These are phyloP conservation scores for Wilhelminamyces savonicus DNA, from an alignment of 805 yeast genomes.

Conservation along the genomic window DNA sequence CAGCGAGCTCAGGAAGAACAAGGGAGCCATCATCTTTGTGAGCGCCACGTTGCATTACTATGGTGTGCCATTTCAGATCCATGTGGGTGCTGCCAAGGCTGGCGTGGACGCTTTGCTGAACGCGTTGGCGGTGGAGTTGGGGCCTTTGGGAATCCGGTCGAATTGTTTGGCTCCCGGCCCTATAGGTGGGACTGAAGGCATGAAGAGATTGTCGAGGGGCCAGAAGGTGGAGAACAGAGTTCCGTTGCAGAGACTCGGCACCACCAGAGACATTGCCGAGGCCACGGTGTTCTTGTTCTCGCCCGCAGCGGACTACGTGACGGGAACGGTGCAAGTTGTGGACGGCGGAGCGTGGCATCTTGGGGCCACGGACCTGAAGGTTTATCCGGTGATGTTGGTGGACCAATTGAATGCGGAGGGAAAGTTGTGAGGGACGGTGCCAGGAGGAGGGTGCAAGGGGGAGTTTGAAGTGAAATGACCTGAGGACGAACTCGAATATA, in stretches of 20 bases:
- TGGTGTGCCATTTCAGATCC: conserved; percentile 34
- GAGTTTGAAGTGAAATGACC: too few species aligned
- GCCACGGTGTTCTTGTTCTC: conserved; percentile 22
- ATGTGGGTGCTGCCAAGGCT: conserved; percentile 26
- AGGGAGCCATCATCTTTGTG: conserved; percentile 32
- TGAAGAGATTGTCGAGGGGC: conserved; percentile 16
- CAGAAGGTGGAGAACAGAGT: conserved; percentile 8
- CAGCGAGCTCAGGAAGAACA: conserved; percentile 29
- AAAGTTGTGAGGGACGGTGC: too few species aligned
- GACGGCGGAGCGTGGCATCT: conserved; percentile 24
- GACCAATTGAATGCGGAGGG: conserved; percentile 8
- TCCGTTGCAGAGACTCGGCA: conserved; percentile 20
- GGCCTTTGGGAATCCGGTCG: conserved; percentile 22
- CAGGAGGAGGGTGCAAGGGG: too few species aligned
- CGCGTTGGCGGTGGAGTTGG: conserved; percentile 24
- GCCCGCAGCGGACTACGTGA: conserved; percentile 19
- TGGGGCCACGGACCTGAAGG: conserved; percentile 11
- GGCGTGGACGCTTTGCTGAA: conserved; percentile 24
- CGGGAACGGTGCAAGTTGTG: conserved; percentile 20
- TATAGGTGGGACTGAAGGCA: conserved; percentile 22
- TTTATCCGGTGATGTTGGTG: conserved; percentile 26
- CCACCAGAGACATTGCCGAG: conserved; percentile 22
- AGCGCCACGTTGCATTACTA: conserved; percentile 40
- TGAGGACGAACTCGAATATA: too few species aligned
- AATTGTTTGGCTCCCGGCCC: conserved; percentile 24